These are phyloP conservation scores for Exophiala sideris DNA, from an alignment of 2,329 filamentous ascomycete species.

Conservation along the genomic window DNA sequence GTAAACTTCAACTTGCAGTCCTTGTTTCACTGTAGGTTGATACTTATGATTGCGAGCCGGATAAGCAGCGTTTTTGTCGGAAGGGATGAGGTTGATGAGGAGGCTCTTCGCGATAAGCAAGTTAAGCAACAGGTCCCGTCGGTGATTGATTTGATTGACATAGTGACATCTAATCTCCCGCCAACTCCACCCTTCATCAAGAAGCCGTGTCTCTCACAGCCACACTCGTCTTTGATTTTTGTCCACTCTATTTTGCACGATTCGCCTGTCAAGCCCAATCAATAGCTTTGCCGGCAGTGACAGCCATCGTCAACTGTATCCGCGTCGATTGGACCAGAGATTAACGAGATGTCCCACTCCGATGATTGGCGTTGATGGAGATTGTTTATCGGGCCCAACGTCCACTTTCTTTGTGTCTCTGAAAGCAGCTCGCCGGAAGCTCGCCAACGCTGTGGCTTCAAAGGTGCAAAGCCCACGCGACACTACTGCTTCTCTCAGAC, in stretches of 20 bases:
- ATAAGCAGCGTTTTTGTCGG: no score
- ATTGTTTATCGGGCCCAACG: constrained; percentile 3
- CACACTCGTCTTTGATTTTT: constrained; percentile 10
- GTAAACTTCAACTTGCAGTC: no score
- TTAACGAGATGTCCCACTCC: constrained; percentile 3
- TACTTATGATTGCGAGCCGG: no score
- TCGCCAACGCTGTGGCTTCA: not conserved
- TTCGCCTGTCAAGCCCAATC: constrained; percentile 14
- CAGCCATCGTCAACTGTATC: not conserved
- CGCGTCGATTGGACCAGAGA: constrained; percentile 5
- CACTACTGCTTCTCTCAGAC: not conserved
- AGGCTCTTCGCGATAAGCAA: no score
- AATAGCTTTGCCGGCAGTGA: constrained; percentile 5
- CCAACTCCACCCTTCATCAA: constrained; percentile 13
- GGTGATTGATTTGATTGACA: no score
- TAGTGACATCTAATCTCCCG: constrained; percentile 10
- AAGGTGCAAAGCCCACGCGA: not conserved
- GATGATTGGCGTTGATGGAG: constrained; percentile 11
- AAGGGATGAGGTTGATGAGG: no score
- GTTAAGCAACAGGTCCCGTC: no score
- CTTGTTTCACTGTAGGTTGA: no score
- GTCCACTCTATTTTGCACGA: not conserved
- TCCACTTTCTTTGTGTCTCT: constrained; percentile 1
- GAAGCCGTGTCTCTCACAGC: not conserved
- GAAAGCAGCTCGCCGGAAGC: constrained; percentile 5